Conservation (phyloP, 1,284 basidiomycete genomes). For the Neonothopanus nambi region DNA sequence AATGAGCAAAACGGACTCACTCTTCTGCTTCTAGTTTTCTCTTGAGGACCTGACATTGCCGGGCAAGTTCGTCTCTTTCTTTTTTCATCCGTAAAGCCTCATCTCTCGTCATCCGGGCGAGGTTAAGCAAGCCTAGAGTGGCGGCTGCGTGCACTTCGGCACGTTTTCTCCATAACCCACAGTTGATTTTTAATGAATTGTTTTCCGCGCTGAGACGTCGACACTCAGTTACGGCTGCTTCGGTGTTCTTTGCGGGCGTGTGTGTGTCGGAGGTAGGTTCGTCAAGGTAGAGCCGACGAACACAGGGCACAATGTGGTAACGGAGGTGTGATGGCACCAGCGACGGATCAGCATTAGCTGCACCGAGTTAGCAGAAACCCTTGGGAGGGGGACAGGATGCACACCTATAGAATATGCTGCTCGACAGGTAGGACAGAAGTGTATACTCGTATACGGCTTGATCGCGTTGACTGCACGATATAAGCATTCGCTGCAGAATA, state of each 20-base stretch:
- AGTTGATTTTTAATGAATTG: slow-evolving; percentile 45
- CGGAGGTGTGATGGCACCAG: slow-evolving; percentile 50
- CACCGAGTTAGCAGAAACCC: neutral
- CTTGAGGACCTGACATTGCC: slow-evolving; percentile 35
- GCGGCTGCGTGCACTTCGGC: slow-evolving; percentile 58
- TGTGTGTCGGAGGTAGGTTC: slow-evolving; percentile 17
- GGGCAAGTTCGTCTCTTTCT: slow-evolving; percentile 44
- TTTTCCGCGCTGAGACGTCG: slow-evolving; percentile 53
- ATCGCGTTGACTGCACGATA: slow-evolving; percentile 45
- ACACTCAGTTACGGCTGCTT: slow-evolving; percentile 34
- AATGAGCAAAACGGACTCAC: slow-evolving; percentile 2
- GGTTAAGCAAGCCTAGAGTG: slow-evolving; percentile 51
- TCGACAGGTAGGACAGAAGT: slow-evolving; percentile 56
- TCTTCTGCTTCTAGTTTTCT: slow-evolving; percentile 22
- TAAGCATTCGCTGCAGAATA: slow-evolving; percentile 59
- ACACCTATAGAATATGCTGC: slow-evolving; percentile 48
- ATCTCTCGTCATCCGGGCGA: slow-evolving; percentile 49
- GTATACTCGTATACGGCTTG: slow-evolving; percentile 43
- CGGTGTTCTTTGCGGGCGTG: slow-evolving; percentile 18
- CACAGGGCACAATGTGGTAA: slow-evolving; percentile 47
- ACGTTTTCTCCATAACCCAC: slow-evolving; percentile 54
- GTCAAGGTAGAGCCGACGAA: slow-evolving; percentile 52
- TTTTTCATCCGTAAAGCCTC: slow-evolving; percentile 45
- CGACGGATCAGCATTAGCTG: slow-evolving; percentile 47
- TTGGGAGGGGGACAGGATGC: slow-evolving; percentile 14